Percentiles rank a stretch among this genome's conserved stretches.
These are phyloP conservation scores for Fennellomyces sp. DNA, from an alignment of 371 early-diverging fungal genomes.

Conservation along the genomic window DNA sequence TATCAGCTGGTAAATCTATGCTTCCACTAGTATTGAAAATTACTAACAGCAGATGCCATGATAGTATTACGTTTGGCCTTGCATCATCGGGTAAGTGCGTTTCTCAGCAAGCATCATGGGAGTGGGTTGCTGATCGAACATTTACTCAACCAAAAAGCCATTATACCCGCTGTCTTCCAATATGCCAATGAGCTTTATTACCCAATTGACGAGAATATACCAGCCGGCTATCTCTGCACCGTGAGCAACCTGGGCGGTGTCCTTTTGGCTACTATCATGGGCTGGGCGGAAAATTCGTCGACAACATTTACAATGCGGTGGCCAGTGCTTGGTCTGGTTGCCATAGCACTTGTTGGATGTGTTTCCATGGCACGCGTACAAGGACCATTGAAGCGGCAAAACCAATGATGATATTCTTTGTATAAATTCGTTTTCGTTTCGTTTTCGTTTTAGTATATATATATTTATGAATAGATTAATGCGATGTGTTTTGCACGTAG, in stretches of 20 bases:
- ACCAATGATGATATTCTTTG: neutral
- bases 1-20: neutral
- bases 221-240: constrained; percentile 50
- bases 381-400: constrained; percentile 35
- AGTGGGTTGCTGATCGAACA: neutral
- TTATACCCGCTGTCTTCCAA: constrained; percentile 56
- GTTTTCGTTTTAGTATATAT: too few species aligned
- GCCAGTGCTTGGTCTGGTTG: constrained; percentile 32
- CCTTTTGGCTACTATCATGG: constrained; percentile 41
- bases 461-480: too few species aligned
- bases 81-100: constrained; percentile 44
- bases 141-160: constrained; percentile 25
- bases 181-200: constrained; percentile 51
- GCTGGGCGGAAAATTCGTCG: constrained; percentile 37
- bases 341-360: constrained; percentile 25
- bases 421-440: too few species aligned
- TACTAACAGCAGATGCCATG: neutral
- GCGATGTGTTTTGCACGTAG: too few species aligned
- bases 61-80: constrained; percentile 48
- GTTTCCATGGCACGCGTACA: constrained; percentile 29
- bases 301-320: constrained; percentile 38
- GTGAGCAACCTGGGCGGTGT: constrained; percentile 47
- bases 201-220: constrained; percentile 51
- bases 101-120: neutral
- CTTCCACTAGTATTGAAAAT: neutral